Evolutionary conservation across 73 alveolate genomes (phyloP).

Genomic region (Paramecium octaurelia): DNA sequence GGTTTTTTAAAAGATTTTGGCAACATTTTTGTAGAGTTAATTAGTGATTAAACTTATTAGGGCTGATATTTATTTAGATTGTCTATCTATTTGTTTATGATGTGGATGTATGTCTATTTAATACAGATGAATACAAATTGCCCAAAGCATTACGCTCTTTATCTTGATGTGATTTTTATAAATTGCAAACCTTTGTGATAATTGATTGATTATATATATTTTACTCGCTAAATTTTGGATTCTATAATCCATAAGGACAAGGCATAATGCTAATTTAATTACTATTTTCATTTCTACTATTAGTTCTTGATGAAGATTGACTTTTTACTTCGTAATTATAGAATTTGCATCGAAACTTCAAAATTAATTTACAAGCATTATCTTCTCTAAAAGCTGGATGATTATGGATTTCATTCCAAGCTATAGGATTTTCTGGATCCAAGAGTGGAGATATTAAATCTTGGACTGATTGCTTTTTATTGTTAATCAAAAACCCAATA

Average conservation of each 20-base stretch:
- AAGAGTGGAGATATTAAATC: not conserved
- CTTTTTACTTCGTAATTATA: not conserved
- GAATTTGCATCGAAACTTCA: not conserved
- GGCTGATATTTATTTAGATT: not conserved
- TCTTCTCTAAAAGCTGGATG: conserved; percentile 44
- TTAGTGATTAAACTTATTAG: not conserved
- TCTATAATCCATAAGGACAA: not conserved
- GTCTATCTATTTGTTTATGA: not conserved
- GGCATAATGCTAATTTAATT: conserved; percentile 6
- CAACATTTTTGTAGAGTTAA: not conserved
- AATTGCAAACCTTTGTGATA: not conserved
- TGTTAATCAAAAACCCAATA: not conserved
- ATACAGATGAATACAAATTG: not conserved
- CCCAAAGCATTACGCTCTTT: not conserved
- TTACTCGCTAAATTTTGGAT: not conserved
- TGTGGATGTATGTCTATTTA: not conserved
- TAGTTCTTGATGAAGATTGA: conserved; percentile 15
- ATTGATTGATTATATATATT: not conserved
- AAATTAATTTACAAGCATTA: not conserved
- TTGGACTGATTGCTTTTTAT: not conserved
- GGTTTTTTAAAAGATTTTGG: not conserved
- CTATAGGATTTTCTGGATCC: conserved; percentile 25
- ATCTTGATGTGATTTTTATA: not conserved
- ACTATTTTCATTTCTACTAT: not conserved
- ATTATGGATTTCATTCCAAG: conserved; percentile 24